Percentiles rank a stretch among this genome's conserved stretches.
These are phyloP conservation scores for Mycosarcoma mackinlayi DNA, from an alignment of 1,284 basidiomycete species.

Conservation along the genomic window DNA sequence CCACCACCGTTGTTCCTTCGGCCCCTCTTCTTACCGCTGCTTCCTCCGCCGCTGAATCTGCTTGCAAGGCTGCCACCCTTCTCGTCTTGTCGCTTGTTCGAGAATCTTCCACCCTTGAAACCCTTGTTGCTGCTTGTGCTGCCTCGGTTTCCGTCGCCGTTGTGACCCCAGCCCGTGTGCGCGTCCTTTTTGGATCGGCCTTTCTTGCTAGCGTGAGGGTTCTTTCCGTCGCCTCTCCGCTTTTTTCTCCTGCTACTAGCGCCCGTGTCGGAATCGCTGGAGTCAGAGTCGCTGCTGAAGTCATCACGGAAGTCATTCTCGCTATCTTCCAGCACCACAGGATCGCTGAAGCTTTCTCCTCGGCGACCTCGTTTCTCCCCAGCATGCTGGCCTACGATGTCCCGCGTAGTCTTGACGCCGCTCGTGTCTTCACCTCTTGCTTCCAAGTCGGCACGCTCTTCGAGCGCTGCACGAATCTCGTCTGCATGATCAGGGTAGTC, in stretches of 20 bases:
- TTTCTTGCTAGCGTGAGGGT: no score
- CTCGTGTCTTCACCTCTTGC: conserved; percentile 9
- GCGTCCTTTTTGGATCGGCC: background rate
- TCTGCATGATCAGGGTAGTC: conserved; percentile 20
- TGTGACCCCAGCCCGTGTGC: conserved; percentile 28
- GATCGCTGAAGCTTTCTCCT: conserved; percentile 5
- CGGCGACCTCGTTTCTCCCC: background rate
- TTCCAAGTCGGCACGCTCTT: conserved; percentile 20
- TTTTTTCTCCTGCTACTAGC: conserved; percentile 2
- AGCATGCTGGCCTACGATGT: conserved; percentile 11
- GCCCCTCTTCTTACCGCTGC: conserved; percentile 3
- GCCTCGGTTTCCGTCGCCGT: conserved; percentile 12
- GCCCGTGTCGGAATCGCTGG: conserved; percentile 3
- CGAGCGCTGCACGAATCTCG: conserved; percentile 19
- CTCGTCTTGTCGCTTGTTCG: conserved; percentile 6
- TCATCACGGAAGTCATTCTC: conserved; percentile 11
- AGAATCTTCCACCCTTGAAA: conserved; percentile 14
- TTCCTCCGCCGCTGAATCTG: conserved; percentile 1
- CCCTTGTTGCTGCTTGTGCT: background rate
- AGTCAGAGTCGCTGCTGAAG: conserved; percentile 12
- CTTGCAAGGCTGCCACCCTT: background rate
- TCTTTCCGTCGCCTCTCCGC: conserved; percentile 26
- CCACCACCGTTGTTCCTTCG: background rate
- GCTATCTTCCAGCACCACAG: conserved; percentile 14
- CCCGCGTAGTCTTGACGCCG: conserved; percentile 5